Percentiles rank a stretch among this genome's conserved stretches.
Evolutionary conservation across 2,329 filamentous ascomycete genomes (phyloP).

Genomic region (Stemphylium vesicarium): DNA sequence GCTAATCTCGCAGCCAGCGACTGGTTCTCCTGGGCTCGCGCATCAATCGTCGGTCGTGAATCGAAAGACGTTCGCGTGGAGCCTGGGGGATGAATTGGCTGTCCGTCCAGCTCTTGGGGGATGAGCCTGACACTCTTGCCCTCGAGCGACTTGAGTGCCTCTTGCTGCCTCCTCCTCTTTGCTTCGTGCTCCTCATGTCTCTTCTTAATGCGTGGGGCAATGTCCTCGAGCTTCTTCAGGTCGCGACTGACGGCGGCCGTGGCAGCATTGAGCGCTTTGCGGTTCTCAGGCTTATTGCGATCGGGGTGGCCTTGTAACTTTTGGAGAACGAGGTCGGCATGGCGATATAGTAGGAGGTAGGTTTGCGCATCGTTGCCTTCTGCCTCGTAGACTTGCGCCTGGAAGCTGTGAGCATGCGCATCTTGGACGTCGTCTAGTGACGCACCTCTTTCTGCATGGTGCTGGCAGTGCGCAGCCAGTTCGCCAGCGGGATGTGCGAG

Average conservation of each 20-base stretch:
- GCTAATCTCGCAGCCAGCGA: slow-evolving; percentile 44
- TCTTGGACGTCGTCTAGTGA: slow-evolving; percentile 3
- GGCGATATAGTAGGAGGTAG: slow-evolving; percentile 89
- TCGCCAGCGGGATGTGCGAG: slow-evolving; percentile 73
- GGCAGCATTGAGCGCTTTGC: slow-evolving; percentile 60
- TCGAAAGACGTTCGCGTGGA: slow-evolving; percentile 32
- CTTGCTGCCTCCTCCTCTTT: slow-evolving; percentile 31
- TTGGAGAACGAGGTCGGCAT: slow-evolving; percentile 82
- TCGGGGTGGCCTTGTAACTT: slow-evolving; percentile 79
- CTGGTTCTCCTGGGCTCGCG: slow-evolving; percentile 34
- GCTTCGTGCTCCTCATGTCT: slow-evolving; percentile 63
- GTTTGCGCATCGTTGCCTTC: slow-evolving; percentile 88
- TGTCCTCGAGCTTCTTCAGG: slow-evolving; percentile 72
- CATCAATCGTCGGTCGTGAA: slow-evolving; percentile 40
- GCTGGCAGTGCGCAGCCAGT: slow-evolving; percentile 82
- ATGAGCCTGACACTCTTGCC: slow-evolving; percentile 20
- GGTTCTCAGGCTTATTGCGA: slow-evolving; percentile 67
- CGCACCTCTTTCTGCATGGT: slow-evolving; percentile 80
- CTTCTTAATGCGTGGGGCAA: slow-evolving; percentile 79
- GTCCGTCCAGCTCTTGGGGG: slow-evolving; percentile 33
- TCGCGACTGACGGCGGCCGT: slow-evolving; percentile 69
- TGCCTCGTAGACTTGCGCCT: slow-evolving; percentile 84
- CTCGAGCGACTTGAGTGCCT: slow-evolving; percentile 36
- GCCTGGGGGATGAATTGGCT: slow-evolving; percentile 22
- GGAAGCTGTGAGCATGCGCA: slow-evolving; percentile 24